These are phyloP conservation scores for Abortiporus biennis DNA, from an alignment of 1,284 basidiomycete species.

Conservation along the genomic window DNA sequence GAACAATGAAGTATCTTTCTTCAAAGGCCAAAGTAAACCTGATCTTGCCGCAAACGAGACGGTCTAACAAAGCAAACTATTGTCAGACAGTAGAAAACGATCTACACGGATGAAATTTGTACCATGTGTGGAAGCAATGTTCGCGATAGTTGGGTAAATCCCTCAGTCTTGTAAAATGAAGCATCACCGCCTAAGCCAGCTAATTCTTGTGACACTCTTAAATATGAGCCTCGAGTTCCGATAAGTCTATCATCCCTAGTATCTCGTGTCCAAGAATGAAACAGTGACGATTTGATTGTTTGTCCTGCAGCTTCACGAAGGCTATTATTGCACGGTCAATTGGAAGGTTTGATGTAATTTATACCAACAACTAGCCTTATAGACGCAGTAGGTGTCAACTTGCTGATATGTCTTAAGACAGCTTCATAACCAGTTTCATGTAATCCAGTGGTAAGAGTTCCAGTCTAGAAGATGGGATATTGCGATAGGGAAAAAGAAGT, in stretches of 20 bases:
- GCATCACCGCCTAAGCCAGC: slow-evolving; percentile 76
- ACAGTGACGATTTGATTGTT: slow-evolving; percentile 79
- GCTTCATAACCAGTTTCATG: slow-evolving; percentile 84
- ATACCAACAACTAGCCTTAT: slow-evolving; percentile 43
- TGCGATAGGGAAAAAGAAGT: slow-evolving; percentile 11
- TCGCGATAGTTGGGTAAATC: slow-evolving; percentile 62
- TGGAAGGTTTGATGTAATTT: slow-evolving; percentile 1
- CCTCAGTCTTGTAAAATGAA: slow-evolving; percentile 68
- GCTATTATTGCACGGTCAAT: too few species aligned
- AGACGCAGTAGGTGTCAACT: slow-evolving; percentile 70
- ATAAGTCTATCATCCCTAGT: slow-evolving; percentile 72
- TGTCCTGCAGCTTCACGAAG: slow-evolving; percentile 80
- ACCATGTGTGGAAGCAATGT: slow-evolving; percentile 51
- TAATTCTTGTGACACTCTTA: slow-evolving; percentile 67
- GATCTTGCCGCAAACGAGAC: slow-evolving; percentile 57
- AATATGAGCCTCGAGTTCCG: slow-evolving; percentile 58
- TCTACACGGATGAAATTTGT: slow-evolving; percentile 13
- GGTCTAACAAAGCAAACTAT: slow-evolving; percentile 35
- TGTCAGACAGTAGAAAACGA: neutral
- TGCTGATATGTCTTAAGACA: slow-evolving; percentile 68
- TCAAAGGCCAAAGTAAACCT: slow-evolving; percentile 57
- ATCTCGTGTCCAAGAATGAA: slow-evolving; percentile 75
- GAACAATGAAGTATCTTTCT: slow-evolving; percentile 43
- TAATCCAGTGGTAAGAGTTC: slow-evolving; percentile 38
- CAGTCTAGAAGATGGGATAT: slow-evolving; percentile 31